Percentiles rank a stretch among this genome's conserved stretches.
These are phyloP conservation scores for Kalmusia sp. DNA, from an alignment of 2,329 filamentous ascomycete genomes.

Conservation along the genomic window DNA sequence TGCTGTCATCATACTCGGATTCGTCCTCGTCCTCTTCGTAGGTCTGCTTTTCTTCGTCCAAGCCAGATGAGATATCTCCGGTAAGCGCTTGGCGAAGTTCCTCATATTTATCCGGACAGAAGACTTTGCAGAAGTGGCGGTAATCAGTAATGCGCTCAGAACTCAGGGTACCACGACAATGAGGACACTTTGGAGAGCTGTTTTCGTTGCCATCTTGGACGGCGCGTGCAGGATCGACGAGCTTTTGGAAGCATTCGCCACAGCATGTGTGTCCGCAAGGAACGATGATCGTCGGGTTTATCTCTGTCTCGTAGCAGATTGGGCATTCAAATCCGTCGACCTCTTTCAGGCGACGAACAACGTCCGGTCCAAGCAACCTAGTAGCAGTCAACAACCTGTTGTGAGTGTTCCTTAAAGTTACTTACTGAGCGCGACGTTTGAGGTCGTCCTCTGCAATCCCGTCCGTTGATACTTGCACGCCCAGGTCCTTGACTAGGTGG, in stretches of 20 bases:
- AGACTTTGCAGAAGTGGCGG: conserved; percentile 73
- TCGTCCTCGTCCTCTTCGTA: conserved; percentile 32
- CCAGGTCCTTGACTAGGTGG: conserved; percentile 72
- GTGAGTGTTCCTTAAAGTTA: too few species aligned
- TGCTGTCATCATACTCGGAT: conserved; percentile 36
- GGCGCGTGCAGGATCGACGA: conserved; percentile 67
- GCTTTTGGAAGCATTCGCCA: conserved; percentile 74
- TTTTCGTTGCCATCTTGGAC: conserved; percentile 63
- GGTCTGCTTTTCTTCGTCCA: conserved; percentile 13
- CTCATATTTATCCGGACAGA: conserved; percentile 64
- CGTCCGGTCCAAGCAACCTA: conserved; percentile 59
- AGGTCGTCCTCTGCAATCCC: conserved; percentile 62
- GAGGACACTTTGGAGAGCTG: conserved; percentile 70
- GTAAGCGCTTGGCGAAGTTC: conserved; percentile 17
- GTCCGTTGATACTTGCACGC: conserved; percentile 68
- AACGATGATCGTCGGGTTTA: conserved; percentile 78
- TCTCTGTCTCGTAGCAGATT: conserved; percentile 78
- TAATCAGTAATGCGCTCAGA: conserved; percentile 76
- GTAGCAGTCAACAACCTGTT: neutral
- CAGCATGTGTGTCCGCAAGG: conserved; percentile 86
- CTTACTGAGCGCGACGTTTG: conserved; percentile 64
- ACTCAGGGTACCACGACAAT: conserved; percentile 74
- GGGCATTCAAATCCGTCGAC: conserved; percentile 76
- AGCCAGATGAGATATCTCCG: conserved; percentile 23
- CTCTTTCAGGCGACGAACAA: conserved; percentile 71